These are phyloP conservation scores for Ricinus communis DNA, from an alignment of 345 rosid species.

Conservation along the genomic window DNA sequence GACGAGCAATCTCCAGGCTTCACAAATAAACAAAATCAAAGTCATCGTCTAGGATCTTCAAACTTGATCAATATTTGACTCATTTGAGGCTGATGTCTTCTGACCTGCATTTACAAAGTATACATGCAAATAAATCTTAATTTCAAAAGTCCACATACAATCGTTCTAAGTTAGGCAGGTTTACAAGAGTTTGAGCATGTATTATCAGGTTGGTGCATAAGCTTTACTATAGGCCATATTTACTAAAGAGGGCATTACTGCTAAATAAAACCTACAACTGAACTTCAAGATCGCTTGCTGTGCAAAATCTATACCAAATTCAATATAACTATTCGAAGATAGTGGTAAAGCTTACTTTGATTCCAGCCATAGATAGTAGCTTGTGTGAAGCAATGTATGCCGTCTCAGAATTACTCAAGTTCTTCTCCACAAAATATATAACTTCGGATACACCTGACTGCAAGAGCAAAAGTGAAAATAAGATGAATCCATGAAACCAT, in stretches of 20 bases:
- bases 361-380: conserved; percentile 80
- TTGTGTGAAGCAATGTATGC: conserved; percentile 74
- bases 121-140: neutral
- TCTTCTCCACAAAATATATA: conserved; percentile 79
- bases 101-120: conserved; percentile 45
- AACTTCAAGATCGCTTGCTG: neutral
- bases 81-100: conserved; percentile 79
- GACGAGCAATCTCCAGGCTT: neutral
- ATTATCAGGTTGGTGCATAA: neutral
- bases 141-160: neutral
- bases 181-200: neutral
- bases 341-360: conserved; percentile 53
- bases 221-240: neutral
- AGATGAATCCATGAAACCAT: neutral
- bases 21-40: neutral
- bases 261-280: neutral
- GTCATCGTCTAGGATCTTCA: conserved; percentile 37
- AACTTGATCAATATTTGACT: conserved; percentile 61
- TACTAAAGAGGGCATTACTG: neutral
- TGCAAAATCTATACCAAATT: conserved; percentile 1
- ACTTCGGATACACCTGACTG: conserved; percentile 90
- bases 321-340: neutral
- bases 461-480: conserved; percentile 23
- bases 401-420: conserved; percentile 44
- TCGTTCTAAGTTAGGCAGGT: neutral